These are phyloP conservation scores for Fraxinus albicans DNA, from an alignment of 305 asterid species.

Conservation along the genomic window DNA sequence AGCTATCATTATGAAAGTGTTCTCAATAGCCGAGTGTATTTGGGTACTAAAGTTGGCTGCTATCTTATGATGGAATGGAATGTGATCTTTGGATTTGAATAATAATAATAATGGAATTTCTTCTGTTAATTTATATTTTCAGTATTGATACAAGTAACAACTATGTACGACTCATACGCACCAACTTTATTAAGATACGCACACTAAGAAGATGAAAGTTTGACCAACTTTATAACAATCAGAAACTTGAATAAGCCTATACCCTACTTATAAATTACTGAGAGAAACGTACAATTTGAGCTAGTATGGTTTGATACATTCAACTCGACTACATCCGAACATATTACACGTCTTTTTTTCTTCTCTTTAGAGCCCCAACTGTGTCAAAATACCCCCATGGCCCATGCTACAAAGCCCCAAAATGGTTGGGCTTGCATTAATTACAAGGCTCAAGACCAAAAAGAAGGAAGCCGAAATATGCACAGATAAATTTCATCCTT, in stretches of 20 bases:
- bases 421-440: not conserved
- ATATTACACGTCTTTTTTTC: no score
- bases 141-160: not conserved
- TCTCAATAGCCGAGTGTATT: not conserved
- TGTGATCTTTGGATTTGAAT: conserved; percentile 20
- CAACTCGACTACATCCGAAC: not conserved
- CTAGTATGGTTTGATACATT: not conserved
- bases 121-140: not conserved
- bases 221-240: not conserved
- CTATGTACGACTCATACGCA: not conserved
- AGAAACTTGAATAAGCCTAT: not conserved
- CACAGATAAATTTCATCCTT: not conserved
- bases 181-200: not conserved
- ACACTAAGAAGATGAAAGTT: not conserved
- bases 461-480: not conserved
- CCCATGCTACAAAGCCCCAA: not conserved
- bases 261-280: not conserved
- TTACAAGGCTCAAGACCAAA: not conserved
- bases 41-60: conserved; percentile 2
- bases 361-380: not conserved
- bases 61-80: conserved; percentile 21
- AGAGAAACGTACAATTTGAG: not conserved
- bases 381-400: not conserved
- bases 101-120: conserved; percentile 14
- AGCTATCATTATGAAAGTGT: not conserved